Conservation (phyloP, 371 early-diverging fungal species). For the Mortierella sp. region DNA sequence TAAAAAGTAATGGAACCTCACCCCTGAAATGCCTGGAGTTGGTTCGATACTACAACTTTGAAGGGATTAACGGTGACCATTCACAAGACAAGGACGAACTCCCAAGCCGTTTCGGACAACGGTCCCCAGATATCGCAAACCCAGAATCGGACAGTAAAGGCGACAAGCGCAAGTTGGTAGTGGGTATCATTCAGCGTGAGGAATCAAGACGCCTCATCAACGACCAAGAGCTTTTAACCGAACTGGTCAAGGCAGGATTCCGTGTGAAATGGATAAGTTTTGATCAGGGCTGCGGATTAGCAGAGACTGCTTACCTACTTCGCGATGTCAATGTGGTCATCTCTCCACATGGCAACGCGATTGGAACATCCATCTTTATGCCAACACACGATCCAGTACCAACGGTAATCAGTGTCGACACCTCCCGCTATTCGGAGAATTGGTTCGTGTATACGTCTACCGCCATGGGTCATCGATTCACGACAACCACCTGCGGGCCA, state of each 20-base stretch:
- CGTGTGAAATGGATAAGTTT: conserved; percentile 44
- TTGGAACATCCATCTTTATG: conserved; percentile 65
- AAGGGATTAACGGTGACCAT: background rate
- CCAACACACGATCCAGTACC: conserved; percentile 21
- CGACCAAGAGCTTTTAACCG: conserved; percentile 27
- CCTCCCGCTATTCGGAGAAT: conserved; percentile 58
- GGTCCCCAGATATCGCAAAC: background rate
- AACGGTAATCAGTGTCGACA: conserved; percentile 58
- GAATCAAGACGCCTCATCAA: conserved; percentile 23
- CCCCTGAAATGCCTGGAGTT: conserved; percentile 22
- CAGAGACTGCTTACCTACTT: conserved; percentile 58
- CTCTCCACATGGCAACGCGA: conserved; percentile 60
- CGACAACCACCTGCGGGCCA: conserved; percentile 53
- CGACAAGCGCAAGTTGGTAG: background rate
- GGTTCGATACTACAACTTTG: conserved; percentile 43
- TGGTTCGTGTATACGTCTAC: conserved; percentile 66
- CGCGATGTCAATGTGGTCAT: conserved; percentile 61
- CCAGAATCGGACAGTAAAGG: conserved; percentile 8
- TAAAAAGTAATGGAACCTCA: background rate
- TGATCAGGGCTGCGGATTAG: conserved; percentile 60
- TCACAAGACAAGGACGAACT: background rate
- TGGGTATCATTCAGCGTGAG: conserved; percentile 33
- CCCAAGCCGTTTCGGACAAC: background rate
- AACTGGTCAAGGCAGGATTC: conserved; percentile 19
- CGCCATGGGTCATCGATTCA: conserved; percentile 61